phyloP scores from a whole-genome alignment of 176 grass and related monocot species.

The Triticum urartu region DNA sequence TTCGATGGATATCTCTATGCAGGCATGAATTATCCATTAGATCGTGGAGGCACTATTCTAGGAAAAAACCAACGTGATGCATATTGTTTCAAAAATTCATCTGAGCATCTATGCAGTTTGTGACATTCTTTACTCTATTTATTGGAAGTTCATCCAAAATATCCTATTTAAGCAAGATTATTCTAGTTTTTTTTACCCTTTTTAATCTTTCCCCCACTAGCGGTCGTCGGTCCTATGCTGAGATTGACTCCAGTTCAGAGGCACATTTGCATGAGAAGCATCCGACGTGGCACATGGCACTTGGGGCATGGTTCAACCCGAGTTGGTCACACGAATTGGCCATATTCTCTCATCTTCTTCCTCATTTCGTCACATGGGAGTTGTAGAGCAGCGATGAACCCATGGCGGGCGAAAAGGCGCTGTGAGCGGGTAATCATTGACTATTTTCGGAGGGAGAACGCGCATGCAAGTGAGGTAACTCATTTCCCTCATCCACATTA shows the following conservation, averaged over 20 bases:
- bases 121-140: not conserved
- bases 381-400: not conserved
- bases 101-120: not conserved
- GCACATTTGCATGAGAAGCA: not conserved
- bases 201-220: too few species aligned
- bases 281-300: not conserved
- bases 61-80: not conserved
- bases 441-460: not conserved
- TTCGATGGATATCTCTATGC: not conserved
- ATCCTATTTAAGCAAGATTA: not conserved
- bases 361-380: not conserved
- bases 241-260: not conserved
- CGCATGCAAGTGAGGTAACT: not conserved
- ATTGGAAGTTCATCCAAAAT: not conserved
- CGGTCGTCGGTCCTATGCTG: not conserved
- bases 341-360: not conserved
- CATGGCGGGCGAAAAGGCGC: not conserved
- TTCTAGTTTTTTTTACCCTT: not conserved
- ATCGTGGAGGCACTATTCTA: not conserved
- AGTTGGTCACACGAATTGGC: not conserved
- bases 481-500: not conserved
- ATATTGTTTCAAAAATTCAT: not conserved
- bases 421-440: not conserved
- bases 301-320: not conserved
- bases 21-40: not conserved